Evolutionary conservation across 2,329 filamentous ascomycete species (phyloP), one percentile per base, ranked within the genome.

Genomic region (Aspergillus terreus): DNA sequence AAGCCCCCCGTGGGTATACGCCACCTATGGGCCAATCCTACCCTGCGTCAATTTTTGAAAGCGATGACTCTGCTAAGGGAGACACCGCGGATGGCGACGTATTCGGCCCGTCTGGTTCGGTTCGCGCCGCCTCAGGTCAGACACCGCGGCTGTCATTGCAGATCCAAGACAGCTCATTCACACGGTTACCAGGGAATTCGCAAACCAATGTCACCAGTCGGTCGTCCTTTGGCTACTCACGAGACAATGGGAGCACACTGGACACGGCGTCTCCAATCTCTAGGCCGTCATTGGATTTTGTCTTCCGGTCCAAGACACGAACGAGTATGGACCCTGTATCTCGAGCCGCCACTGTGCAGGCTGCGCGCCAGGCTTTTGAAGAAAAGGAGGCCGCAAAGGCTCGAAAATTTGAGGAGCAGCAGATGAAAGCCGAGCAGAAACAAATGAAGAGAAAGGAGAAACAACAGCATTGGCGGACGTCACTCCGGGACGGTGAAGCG

Each of bases 351-450:
- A 76, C 76, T 4, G 80, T 84, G 9, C 76, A 78, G 49, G 79
- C 78, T 42, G 77, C 79, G 4, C 76, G 82, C 6, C 71, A 77
- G 46, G 81, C 81, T 30, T 84, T 83, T 62, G 74, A 80, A 52
- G 79, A 83, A 57, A 81, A 81, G 57, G 80, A 84, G 66, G 79
- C 77, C 4, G 78, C 76, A 33, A 84, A 83, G 58, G 76, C 76
- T 49, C 75, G 72, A 46, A 81, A 80, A 58, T 68, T 76, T 43
- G 78, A 82, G 60, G 74, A 78, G 59, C 79, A 81, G 49, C 76
- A 72, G 44, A 62, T 71, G 51, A 80, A 70, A 70, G 70, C 73
- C 52, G 79, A 70, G 63, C 74, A 62, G 66, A 78, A 60, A 49
- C 67, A 71, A 46, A 66, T 66, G 25, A 69, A 68, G 23, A 76